These are phyloP conservation scores for Tremella mesenterica DNA, from an alignment of 768 basidiomycete species.

Conservation along the genomic window DNA sequence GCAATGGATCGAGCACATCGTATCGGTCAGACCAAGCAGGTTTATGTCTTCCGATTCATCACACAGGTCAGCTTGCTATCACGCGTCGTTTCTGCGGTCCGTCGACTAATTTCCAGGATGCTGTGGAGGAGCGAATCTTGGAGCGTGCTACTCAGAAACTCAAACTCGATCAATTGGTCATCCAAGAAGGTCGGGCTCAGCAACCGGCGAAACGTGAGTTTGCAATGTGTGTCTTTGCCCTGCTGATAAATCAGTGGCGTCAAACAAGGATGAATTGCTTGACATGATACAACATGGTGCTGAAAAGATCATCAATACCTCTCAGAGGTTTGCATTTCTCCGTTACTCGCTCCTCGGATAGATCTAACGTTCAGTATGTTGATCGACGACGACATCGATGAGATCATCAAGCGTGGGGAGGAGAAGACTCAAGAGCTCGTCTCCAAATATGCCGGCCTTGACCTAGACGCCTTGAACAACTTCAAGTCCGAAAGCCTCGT, in stretches of 20 bases:
- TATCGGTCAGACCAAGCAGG: conserved; percentile 94
- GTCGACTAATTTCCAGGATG: conserved; percentile 49
- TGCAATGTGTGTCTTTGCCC: conserved; percentile 1
- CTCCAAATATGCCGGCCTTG: conserved; percentile 83
- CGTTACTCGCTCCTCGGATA: background rate
- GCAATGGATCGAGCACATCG: conserved; percentile 98
- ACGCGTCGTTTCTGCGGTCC: background rate
- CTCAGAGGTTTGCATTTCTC: conserved; percentile 54
- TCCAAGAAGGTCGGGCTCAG: conserved; percentile 85
- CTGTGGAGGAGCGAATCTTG: conserved; percentile 89
- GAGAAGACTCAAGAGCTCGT: conserved; percentile 79
- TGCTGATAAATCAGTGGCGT: conserved; percentile 50
- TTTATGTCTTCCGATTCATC: conserved; percentile 93
- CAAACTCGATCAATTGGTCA: conserved; percentile 87
- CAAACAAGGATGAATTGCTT: conserved; percentile 82
- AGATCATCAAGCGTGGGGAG: conserved; percentile 82
- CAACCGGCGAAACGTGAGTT: conserved; percentile 57
- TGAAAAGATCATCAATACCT: conserved; percentile 83
- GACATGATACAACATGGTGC: conserved; percentile 99
- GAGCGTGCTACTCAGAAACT: conserved; percentile 94
- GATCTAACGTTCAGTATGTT: conserved; percentile 50
- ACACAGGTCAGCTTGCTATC: conserved; percentile 59
- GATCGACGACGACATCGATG: conserved; percentile 86
- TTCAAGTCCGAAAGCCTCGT: conserved; percentile 84
- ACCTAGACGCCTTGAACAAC: conserved; percentile 89